Conservation (phyloP, 139 green algal species). For the Chlamydomonas sphaeroides region DNA sequence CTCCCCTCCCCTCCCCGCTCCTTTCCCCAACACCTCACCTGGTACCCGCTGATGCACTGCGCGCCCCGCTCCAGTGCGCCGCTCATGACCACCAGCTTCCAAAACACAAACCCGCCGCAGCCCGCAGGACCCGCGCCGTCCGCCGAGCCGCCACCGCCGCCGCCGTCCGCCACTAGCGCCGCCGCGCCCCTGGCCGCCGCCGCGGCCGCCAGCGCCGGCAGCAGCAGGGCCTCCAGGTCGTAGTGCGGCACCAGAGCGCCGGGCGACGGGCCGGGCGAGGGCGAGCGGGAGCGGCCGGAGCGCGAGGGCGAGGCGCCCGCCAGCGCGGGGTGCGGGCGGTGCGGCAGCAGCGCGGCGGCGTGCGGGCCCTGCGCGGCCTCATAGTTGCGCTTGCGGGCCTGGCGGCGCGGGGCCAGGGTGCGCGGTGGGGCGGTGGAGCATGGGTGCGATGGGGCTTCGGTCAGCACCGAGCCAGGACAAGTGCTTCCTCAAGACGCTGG, state of each 20-base stretch:
- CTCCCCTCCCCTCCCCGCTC: not conserved
- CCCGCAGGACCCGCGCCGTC: not conserved
- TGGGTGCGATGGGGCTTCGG: no score
- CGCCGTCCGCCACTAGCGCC: not conserved
- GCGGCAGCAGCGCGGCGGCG: no score
- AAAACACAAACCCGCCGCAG: not conserved
- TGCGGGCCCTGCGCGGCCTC: not conserved
- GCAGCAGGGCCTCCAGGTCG: not conserved
- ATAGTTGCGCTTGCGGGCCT: not conserved
- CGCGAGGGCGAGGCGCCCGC: no score
- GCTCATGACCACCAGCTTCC: conserved; percentile 36
- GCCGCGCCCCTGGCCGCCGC: not conserved
- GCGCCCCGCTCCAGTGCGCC: conserved; percentile 5
- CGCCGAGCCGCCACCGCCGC: not conserved
- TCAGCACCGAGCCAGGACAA: no score
- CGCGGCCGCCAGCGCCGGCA: conserved; percentile 4
- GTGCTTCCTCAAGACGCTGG: no score
- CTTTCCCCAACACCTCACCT: not conserved
- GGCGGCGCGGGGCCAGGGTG: no score
- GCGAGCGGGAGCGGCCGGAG: not conserved
- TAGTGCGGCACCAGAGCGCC: not conserved
- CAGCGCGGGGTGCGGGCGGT: no score
- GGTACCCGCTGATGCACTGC: not conserved
- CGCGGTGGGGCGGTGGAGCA: no score
- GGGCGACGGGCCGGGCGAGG: not conserved